These are phyloP conservation scores for Metschnikowia vanudenii DNA, from an alignment of 805 yeast species.

Conservation along the genomic window DNA sequence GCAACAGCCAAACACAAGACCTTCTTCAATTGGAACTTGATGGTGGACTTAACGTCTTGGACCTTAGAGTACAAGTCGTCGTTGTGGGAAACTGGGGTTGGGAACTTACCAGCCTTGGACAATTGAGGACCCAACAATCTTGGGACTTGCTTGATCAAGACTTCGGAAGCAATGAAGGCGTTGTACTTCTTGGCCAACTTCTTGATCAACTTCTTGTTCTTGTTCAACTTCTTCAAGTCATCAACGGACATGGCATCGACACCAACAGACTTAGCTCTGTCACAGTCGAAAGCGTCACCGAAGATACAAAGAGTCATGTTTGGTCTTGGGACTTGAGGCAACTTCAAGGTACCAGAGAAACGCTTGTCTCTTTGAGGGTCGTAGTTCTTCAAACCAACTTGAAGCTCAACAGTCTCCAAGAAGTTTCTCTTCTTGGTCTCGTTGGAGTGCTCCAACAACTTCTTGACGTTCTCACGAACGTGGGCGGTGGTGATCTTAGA, in stretches of 20 bases:
- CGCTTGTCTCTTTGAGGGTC: slow-evolving; percentile 99
- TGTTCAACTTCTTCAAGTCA: slow-evolving; percentile 99
- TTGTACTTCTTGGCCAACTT: slow-evolving; percentile 99
- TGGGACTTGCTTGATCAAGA: slow-evolving; percentile 99
- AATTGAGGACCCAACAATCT: slow-evolving; percentile 99
- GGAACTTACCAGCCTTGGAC: slow-evolving; percentile 99
- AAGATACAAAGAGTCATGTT: slow-evolving; percentile 99
- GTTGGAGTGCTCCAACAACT: slow-evolving; percentile 83
- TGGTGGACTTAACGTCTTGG: slow-evolving; percentile 97
- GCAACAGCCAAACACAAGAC: slow-evolving; percentile 99
- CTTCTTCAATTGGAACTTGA: slow-evolving; percentile 99
- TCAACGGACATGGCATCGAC: slow-evolving; percentile 99
- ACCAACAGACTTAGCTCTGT: slow-evolving; percentile 99
- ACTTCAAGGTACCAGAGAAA: slow-evolving; percentile 99
- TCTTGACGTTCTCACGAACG: slow-evolving; percentile 95
- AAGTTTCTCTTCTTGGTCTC: slow-evolving; percentile 99
- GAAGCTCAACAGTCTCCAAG: slow-evolving; percentile 99
- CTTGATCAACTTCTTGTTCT: slow-evolving; percentile 99
- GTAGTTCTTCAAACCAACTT: slow-evolving; percentile 99
- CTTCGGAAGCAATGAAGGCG: slow-evolving; percentile 99
- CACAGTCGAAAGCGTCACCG: slow-evolving; percentile 99
- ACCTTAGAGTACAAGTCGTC: slow-evolving; percentile 97
- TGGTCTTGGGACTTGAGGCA: slow-evolving; percentile 99
- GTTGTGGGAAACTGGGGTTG: slow-evolving; percentile 99
- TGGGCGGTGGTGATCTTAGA: slow-evolving; percentile 88